phyloP scores from a whole-genome alignment of 305 asterid species.

The Petunia hybrid region DNA sequence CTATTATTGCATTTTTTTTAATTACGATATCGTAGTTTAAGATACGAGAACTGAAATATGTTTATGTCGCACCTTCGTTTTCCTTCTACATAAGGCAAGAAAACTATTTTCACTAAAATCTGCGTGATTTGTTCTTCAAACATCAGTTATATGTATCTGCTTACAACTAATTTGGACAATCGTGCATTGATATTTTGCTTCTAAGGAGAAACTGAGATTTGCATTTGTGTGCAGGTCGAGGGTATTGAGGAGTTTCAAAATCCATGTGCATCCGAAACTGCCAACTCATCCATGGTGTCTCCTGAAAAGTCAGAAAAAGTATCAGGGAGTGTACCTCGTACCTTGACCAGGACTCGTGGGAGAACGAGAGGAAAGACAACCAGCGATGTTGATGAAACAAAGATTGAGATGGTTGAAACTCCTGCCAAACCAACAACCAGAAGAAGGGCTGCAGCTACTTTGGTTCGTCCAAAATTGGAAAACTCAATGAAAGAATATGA shows the following conservation, averaged over 20 bases:
- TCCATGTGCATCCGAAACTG: constrained; percentile 48
- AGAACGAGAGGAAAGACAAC: constrained; percentile 46
- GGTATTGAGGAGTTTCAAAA: constrained; percentile 65
- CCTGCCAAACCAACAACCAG: constrained; percentile 43
- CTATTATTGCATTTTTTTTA: not conserved
- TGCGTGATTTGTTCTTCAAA: not conserved
- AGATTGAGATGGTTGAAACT: constrained; percentile 40
- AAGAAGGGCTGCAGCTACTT: constrained; percentile 46
- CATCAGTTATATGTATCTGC: not conserved
- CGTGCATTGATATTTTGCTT: not conserved
- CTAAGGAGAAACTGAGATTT: not conserved
- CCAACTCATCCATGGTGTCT: constrained; percentile 55
- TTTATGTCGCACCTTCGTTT: too few relatives aligned
- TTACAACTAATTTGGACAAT: too few relatives aligned
- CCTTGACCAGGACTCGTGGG: constrained; percentile 54
- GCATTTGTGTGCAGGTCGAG: constrained; percentile 55
- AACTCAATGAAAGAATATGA: constrained; percentile 50
- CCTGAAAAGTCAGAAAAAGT: constrained; percentile 51
- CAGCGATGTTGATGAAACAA: constrained; percentile 19
- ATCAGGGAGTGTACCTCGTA: constrained; percentile 57
- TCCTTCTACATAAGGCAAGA: not conserved
- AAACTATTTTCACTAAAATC: not conserved
- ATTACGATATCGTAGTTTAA: too few relatives aligned
- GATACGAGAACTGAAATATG: too few relatives aligned
- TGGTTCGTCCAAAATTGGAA: constrained; percentile 54